A percentile compares a stretch with the other conserved stretches of the same genome.
Evolutionary conservation across 257 asterid genomes (phyloP).

Genomic region (Craterostigma plantagineum): DNA sequence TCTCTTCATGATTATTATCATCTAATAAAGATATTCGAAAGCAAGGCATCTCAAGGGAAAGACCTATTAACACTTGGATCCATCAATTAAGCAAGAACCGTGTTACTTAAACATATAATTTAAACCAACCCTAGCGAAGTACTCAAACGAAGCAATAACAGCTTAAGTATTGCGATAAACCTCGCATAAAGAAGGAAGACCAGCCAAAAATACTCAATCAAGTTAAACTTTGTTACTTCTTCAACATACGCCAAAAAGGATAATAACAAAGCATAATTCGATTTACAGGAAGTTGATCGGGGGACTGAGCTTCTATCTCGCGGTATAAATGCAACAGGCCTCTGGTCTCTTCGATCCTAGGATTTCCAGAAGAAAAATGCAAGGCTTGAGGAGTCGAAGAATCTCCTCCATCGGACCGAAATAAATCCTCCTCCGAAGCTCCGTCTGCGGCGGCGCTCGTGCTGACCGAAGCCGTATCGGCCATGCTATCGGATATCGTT

Average conservation of each 20-base stretch:
- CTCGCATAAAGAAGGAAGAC: too few species aligned
- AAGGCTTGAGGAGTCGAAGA: conserved; percentile 25
- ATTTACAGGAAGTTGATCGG: conserved; percentile 51
- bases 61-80: too few species aligned
- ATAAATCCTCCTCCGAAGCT: background rate
- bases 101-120: too few species aligned
- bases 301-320: conserved; percentile 21
- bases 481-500: too few species aligned
- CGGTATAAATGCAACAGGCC: conserved; percentile 79
- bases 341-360: conserved; percentile 83
- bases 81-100: too few species aligned
- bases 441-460: background rate
- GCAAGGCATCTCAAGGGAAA: too few species aligned
- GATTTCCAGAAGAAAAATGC: conserved; percentile 91
- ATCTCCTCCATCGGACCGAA: background rate
- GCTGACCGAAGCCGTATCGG: too few species aligned
- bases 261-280: background rate
- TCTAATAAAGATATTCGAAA: too few species aligned
- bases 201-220: background rate
- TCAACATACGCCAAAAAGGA: background rate
- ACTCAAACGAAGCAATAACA: too few species aligned
- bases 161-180: too few species aligned
- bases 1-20: too few species aligned
- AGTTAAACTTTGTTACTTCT: background rate
- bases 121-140: too few species aligned